Evolutionary conservation across 495 filamentous ascomycete genomes (phyloP).

Genomic region (Chaetomidium leptoderma): DNA sequence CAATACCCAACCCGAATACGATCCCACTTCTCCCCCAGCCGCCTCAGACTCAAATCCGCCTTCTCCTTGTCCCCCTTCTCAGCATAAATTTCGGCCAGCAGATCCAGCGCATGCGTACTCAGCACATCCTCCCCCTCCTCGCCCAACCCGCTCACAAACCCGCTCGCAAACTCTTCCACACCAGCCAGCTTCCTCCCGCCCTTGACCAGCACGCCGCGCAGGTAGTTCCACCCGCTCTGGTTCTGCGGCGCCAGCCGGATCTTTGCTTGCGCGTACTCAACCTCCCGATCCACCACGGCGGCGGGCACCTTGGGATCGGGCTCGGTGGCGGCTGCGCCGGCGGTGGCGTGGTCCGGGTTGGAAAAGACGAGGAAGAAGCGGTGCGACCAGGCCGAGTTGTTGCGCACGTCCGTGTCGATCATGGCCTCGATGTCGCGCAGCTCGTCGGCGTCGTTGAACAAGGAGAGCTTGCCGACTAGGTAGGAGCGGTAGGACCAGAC

Average conservation of each 20-base stretch:
- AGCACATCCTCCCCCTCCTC: constrained; percentile 51
- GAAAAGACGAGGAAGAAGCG: constrained; percentile 87
- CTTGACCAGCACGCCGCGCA: constrained; percentile 69
- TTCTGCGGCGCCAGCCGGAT: constrained; percentile 85
- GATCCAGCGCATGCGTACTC: constrained; percentile 84
- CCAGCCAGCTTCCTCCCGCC: constrained; percentile 52
- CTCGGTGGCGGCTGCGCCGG: constrained; percentile 42
- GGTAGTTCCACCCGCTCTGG: constrained; percentile 87
- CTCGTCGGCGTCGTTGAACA: constrained; percentile 57
- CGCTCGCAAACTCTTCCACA: constrained; percentile 59
- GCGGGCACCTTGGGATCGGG: constrained; percentile 50
- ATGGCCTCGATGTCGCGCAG: constrained; percentile 63
- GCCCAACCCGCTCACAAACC: constrained; percentile 54
- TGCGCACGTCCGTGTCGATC: constrained; percentile 73
- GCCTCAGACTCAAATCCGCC: constrained; percentile 60
- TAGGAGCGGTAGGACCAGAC: constrained; percentile 97
- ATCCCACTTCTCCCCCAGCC: constrained; percentile 83
- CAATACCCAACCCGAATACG: constrained; percentile 88
- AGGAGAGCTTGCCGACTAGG: constrained; percentile 73
- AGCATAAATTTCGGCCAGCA: constrained; percentile 76
- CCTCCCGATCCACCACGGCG: constrained; percentile 67
- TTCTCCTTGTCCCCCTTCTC: constrained; percentile 55
- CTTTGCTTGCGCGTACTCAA: constrained; percentile 64
- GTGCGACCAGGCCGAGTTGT: constrained; percentile 97
- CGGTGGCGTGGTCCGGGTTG: constrained; percentile 48